Conservation (phyloP, 441 rosid genomes). For the Pelargonium fulgidum region DNA sequence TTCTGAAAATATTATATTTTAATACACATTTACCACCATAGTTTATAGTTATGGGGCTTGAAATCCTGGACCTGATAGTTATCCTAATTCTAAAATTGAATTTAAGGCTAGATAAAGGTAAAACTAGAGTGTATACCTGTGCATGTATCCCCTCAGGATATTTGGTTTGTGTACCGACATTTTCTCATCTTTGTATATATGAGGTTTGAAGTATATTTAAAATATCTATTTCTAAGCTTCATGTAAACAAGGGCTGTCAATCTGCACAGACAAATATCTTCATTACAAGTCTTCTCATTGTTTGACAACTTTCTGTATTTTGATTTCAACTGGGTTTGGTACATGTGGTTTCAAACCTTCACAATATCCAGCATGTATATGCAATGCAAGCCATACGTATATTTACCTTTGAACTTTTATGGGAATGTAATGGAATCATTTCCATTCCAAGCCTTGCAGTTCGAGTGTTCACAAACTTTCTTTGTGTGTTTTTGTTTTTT, state of each 20-base stretch:
- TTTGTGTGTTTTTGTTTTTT: not conserved
- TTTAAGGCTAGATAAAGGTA: not conserved
- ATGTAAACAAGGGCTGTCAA: constrained; percentile 1
- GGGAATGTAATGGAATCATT: too few relatives aligned
- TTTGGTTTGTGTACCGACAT: not conserved
- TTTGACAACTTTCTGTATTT: not conserved
- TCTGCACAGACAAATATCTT: not conserved
- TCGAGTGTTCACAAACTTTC: not conserved
- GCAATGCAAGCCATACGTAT: not conserved
- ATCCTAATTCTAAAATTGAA: not conserved
- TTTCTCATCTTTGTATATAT: not conserved
- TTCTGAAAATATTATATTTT: too few relatives aligned
- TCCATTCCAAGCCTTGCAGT: too few relatives aligned
- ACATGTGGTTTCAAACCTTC: constrained; percentile 1
- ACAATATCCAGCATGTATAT: not conserved
- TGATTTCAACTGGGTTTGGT: not conserved
- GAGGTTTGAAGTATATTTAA: not conserved
- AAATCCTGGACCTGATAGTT: too few relatives aligned
- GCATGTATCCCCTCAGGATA: not conserved
- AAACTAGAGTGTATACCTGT: not conserved
- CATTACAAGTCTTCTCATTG: not conserved
- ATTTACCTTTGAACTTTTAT: too few relatives aligned
- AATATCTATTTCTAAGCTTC: not conserved
- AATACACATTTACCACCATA: too few relatives aligned
- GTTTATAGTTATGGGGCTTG: too few relatives aligned